A percentile compares a stretch with the other conserved stretches of the same genome.
Evolutionary conservation across 768 basidiomycete genomes (phyloP).

Genomic region (Boletus sp.): DNA sequence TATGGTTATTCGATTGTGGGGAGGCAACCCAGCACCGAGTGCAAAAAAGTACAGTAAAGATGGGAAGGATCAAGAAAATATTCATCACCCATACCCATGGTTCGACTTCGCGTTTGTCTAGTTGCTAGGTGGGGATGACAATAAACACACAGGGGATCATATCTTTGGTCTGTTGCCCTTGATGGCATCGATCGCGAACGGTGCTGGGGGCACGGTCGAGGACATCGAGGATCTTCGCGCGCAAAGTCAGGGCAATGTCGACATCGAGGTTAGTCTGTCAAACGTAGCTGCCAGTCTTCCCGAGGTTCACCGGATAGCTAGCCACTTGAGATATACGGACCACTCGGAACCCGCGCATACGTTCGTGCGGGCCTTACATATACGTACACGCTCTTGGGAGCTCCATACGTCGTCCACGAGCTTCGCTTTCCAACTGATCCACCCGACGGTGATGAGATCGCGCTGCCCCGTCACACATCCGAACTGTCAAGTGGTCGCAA

Average conservation of each 20-base stretch:
- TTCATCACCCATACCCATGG: conserved; percentile 92
- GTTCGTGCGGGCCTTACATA: conserved; percentile 64
- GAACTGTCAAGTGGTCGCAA: conserved; percentile 64
- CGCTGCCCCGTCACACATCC: conserved; percentile 43
- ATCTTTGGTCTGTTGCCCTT: conserved; percentile 73
- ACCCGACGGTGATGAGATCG: conserved; percentile 44
- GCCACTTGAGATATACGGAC: conserved; percentile 84
- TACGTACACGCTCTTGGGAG: conserved; percentile 64
- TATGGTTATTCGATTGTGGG: conserved; percentile 86
- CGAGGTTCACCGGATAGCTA: conserved; percentile 27
- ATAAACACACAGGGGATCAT: conserved; percentile 61
- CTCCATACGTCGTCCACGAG: conserved; percentile 80
- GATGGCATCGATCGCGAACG: conserved; percentile 67
- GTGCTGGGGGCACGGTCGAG: conserved; percentile 63
- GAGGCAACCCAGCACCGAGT: conserved; percentile 80
- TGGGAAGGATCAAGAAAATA: conserved; percentile 77
- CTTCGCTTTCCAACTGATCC: conserved; percentile 64
- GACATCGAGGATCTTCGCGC: conserved; percentile 58
- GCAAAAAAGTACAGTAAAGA: conserved; percentile 68
- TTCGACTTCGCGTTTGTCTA: conserved; percentile 22
- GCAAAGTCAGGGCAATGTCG: conserved; percentile 11
- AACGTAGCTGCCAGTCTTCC: neutral
- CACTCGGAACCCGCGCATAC: conserved; percentile 77
- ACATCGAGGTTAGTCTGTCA: conserved; percentile 17
- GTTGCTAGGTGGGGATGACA: neutral